These are phyloP conservation scores for Adenanthera pavonina DNA, from an alignment of 306 rosid species.

Conservation along the genomic window DNA sequence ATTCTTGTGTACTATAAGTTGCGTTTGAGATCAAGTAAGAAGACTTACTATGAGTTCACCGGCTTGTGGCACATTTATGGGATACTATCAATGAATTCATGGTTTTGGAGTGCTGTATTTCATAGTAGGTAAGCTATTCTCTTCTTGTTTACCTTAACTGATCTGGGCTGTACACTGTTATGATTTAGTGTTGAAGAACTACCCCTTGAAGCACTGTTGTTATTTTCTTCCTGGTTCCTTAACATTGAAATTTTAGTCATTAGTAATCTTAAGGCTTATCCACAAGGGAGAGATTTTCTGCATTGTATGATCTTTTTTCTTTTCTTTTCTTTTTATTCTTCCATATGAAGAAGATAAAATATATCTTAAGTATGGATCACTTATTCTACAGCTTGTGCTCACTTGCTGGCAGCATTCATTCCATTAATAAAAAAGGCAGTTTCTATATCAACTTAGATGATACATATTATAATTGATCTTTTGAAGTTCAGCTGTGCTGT, in stretches of 20 bases:
- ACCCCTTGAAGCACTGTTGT: not conserved
- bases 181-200: conserved; percentile 14
- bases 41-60: conserved; percentile 78
- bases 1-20: conserved; percentile 90
- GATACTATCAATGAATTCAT: conserved; percentile 83
- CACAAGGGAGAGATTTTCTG: not conserved
- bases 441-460: not conserved
- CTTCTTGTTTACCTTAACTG: conserved; percentile 22
- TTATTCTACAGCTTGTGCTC: too few species aligned
- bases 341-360: not conserved
- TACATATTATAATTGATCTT: not conserved
- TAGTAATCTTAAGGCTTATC: not conserved
- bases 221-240: not conserved
- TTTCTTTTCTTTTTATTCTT: not conserved
- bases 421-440: not conserved
- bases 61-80: conserved; percentile 95
- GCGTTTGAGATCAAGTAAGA: conserved; percentile 72
- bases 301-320: not conserved
- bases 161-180: not conserved
- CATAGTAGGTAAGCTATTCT: conserved; percentile 78
- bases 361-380: not conserved
- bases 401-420: too few species aligned
- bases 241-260: conserved; percentile 3
- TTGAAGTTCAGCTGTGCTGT: not conserved
- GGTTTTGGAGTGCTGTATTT: conserved; percentile 93